Percentiles rank a stretch among this genome's conserved stretches.
These are phyloP conservation scores for Takakia lepidozioides DNA, from an alignment of 225 moss, liverwort and hornwort genomes.

Conservation along the genomic window DNA sequence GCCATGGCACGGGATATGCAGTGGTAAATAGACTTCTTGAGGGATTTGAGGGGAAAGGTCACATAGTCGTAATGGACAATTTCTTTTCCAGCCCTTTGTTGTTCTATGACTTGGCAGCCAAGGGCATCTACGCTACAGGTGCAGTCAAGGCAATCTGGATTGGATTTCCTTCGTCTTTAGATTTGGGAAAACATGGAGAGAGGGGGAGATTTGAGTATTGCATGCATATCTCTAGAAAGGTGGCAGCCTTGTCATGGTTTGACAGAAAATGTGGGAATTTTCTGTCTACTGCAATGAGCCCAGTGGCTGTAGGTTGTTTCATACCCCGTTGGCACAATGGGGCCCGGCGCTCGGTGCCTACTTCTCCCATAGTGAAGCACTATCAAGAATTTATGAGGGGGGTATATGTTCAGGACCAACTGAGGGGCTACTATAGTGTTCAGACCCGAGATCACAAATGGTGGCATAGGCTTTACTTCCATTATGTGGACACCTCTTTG, in stretches of 20 bases:
- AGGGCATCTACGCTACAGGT: background rate
- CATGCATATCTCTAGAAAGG: background rate
- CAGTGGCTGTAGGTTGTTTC: background rate
- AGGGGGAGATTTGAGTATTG: background rate
- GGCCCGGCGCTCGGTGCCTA: background rate
- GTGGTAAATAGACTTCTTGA: background rate
- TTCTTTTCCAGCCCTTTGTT: background rate
- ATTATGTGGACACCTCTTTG: background rate
- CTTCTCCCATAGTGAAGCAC: background rate
- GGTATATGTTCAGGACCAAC: background rate
- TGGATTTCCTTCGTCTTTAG: background rate
- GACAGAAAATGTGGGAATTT: background rate
- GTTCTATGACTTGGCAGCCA: background rate
- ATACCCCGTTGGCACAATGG: background rate
- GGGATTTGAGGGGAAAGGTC: background rate
- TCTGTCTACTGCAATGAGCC: background rate
- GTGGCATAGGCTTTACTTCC: background rate
- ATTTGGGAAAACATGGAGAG: too few species aligned
- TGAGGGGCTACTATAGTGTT: background rate
- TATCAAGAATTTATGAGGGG: background rate
- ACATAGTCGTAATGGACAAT: background rate
- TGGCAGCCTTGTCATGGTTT: background rate
- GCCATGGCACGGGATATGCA: background rate
- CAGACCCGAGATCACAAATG: slow-evolving; percentile 3
- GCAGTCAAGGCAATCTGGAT: background rate